These are phyloP conservation scores for Epicoccum sorghinum DNA, from an alignment of 2,329 filamentous ascomycete genomes.

Conservation along the genomic window DNA sequence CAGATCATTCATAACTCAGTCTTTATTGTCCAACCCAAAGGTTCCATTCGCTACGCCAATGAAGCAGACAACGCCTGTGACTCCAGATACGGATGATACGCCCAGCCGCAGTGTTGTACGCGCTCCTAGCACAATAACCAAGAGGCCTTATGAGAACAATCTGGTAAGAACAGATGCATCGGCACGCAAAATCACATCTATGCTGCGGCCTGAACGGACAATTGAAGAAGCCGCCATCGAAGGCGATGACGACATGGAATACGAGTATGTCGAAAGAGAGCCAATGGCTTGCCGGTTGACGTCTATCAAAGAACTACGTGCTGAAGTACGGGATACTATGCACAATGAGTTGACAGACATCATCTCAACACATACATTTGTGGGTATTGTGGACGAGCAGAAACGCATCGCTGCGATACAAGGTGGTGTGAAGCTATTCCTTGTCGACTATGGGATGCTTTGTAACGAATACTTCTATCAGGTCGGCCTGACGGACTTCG, in stretches of 20 bases:
- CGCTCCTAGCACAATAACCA: conserved; percentile 33
- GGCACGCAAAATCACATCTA: conserved; percentile 92
- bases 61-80: conserved; percentile 42
- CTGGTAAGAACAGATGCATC: conserved; percentile 89
- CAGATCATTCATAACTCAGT: conserved; percentile 93
- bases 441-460: conserved; percentile 89
- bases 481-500: conserved; percentile 90
- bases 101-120: conserved; percentile 38
- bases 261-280: conserved; percentile 74
- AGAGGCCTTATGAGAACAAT: conserved; percentile 76
- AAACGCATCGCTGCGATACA: conserved; percentile 92
- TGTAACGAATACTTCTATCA: conserved; percentile 94
- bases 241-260: conserved; percentile 64
- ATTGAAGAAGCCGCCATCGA: conserved; percentile 35
- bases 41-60: conserved; percentile 48
- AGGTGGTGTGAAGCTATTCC: conserved; percentile 86
- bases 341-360: conserved; percentile 87
- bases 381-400: conserved; percentile 87
- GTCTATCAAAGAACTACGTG: conserved; percentile 85
- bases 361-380: conserved; percentile 87
- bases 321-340: conserved; percentile 78
- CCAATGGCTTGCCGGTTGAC: conserved; percentile 73
- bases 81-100: conserved; percentile 27
- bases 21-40: conserved; percentile 63
- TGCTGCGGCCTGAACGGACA: conserved; percentile 70